These are phyloP conservation scores for Neocucurbitaria cava DNA, from an alignment of 2,329 filamentous ascomycete species.

Conservation along the genomic window DNA sequence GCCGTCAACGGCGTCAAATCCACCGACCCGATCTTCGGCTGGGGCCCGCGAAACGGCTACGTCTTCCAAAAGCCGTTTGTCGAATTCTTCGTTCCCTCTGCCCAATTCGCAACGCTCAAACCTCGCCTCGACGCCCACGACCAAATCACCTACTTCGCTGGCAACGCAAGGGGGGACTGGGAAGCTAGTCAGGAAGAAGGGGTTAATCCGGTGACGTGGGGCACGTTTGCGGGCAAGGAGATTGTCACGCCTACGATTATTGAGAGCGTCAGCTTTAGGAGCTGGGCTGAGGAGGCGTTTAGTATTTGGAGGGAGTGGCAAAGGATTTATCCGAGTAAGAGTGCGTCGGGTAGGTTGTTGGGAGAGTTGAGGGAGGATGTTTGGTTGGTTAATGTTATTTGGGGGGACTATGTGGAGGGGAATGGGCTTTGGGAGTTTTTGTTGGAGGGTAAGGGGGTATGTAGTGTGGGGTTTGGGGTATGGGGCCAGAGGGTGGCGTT, in stretches of 20 bases:
- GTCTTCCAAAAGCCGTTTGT: constrained; percentile 99
- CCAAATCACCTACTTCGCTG: constrained; percentile 85
- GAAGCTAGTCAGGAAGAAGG: constrained; percentile 68
- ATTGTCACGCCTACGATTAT: constrained; percentile 97
- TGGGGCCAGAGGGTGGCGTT: no score
- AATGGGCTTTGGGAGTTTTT: constrained; percentile 77
- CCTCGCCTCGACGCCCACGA: constrained; percentile 70
- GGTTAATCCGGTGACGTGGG: constrained; percentile 97
- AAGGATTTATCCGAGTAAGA: constrained; percentile 79
- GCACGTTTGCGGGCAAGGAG: constrained; percentile 92
- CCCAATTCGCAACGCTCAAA: constrained; percentile 74
- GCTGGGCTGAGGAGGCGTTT: constrained; percentile 96
- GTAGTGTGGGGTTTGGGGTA: not conserved
- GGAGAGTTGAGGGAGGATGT: constrained; percentile 70
- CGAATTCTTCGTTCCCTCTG: constrained; percentile 84
- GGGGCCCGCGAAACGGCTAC: constrained; percentile 91
- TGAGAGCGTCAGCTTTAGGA: constrained; percentile 90
- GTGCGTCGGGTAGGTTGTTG: constrained; percentile 74
- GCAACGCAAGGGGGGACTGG: constrained; percentile 79
- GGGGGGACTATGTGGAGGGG: constrained; percentile 76
- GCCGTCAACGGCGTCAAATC: constrained; percentile 87
- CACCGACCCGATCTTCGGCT: constrained; percentile 81
- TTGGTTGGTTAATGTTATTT: constrained; percentile 92
- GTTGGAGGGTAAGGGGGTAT: constrained; percentile 6
- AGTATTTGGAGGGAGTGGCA: constrained; percentile 96